phyloP scores from a whole-genome alignment of 768 basidiomycete genomes.

The Cyathus striatus region DNA sequence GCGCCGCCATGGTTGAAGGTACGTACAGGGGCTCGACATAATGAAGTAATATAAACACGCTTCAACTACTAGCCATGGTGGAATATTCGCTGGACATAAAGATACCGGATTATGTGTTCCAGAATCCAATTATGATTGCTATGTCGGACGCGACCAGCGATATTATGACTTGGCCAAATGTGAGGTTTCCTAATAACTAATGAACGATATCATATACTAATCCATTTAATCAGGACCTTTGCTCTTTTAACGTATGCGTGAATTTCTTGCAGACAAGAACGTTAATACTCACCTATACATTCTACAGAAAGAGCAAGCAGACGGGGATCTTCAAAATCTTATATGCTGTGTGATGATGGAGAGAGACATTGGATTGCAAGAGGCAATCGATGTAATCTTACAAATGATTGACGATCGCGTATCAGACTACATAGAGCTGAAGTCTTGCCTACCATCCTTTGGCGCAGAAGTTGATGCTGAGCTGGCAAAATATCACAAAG shows the following conservation, averaged over 20 bases:
- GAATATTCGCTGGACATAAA: conserved; percentile 12
- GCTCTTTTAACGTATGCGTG: conserved; percentile 16
- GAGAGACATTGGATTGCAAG: conserved; percentile 15
- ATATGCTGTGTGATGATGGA: conserved; percentile 18
- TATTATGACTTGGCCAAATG: conserved; percentile 17
- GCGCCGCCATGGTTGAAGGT: conserved; percentile 13
- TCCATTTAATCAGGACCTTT: conserved; percentile 12
- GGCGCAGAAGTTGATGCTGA: conserved; percentile 6
- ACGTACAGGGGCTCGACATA: not conserved
- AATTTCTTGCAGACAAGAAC: not conserved
- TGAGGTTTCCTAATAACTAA: conserved; percentile 2
- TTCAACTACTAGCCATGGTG: conserved; percentile 9
- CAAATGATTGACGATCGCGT: conserved; percentile 15
- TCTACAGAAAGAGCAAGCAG: conserved; percentile 21
- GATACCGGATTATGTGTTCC: conserved; percentile 10
- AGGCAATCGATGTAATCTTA: conserved; percentile 14
- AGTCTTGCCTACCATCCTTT: conserved; percentile 6
- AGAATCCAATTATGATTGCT: conserved; percentile 8
- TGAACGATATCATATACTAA: conserved; percentile 1
- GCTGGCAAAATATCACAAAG: conserved; percentile 6
- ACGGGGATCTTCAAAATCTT: conserved; percentile 20
- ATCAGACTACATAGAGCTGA: conserved; percentile 13
- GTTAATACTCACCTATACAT: not conserved
- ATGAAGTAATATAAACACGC: not conserved
- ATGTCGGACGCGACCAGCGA: conserved; percentile 15